Percentiles rank a stretch among this genome's conserved stretches.
Evolutionary conservation across 192 early-diverging fungal species (phyloP).

Genomic region (Backusella parvicylindrica): DNA sequence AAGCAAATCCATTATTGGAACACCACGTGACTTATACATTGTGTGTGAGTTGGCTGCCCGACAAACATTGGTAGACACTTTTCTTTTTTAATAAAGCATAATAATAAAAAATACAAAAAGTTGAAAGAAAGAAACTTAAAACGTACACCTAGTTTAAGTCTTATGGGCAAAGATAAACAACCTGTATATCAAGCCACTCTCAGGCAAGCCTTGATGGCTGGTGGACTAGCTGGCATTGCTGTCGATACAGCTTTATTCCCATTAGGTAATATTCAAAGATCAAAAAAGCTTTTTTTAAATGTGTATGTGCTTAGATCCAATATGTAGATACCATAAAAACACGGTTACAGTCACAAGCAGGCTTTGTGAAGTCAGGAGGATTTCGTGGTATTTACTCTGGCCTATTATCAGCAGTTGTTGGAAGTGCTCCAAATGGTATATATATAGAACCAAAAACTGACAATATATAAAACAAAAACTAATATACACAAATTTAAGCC

Average conservation of each 20-base stretch:
- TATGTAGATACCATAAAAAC: slow-evolving; percentile 89
- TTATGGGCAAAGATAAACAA: slow-evolving; percentile 14
- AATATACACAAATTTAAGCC: slow-evolving; percentile 35
- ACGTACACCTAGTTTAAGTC: not conserved
- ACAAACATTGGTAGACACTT: too few species aligned
- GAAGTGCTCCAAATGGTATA: slow-evolving; percentile 87
- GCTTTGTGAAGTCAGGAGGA: slow-evolving; percentile 80
- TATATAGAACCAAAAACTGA: not conserved
- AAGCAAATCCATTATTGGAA: too few species aligned
- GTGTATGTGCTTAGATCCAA: too few species aligned
- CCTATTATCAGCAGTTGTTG: slow-evolving; percentile 81
- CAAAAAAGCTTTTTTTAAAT: too few species aligned
- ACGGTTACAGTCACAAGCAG: slow-evolving; percentile 78
- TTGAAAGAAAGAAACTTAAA: too few species aligned
- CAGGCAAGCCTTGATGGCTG: slow-evolving; percentile 62
- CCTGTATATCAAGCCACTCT: slow-evolving; percentile 24
- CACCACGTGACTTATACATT: too few species aligned
- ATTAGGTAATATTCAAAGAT: slow-evolving; percentile 41
- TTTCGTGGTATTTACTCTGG: slow-evolving; percentile 89
- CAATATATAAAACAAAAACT: not conserved
- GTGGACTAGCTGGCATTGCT: slow-evolving; percentile 87
- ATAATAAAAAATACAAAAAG: not conserved
- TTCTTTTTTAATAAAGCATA: not conserved
- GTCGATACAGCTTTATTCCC: slow-evolving; percentile 91
- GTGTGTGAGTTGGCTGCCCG: too few species aligned